Base-by-base conservation (phyloP, 2,329 filamentous ascomycete species). In the Ophidiomyces ophidiicola region DNA sequence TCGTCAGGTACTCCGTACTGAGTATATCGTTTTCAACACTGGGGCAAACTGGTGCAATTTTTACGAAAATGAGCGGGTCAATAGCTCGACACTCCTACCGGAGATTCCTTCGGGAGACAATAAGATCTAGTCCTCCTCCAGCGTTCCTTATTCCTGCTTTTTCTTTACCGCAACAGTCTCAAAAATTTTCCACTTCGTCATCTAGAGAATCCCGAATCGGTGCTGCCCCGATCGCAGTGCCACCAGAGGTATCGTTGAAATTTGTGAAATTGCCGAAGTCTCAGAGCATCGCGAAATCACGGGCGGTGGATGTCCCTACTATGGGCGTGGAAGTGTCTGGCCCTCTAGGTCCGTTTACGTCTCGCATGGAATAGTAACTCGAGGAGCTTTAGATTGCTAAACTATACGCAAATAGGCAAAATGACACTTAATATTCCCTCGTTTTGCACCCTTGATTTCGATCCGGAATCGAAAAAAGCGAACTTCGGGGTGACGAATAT, bases 121-220 rank as follows among this genome's bases (percentile, higher is more conserved):
- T 59, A 15, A 59, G 65, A 17, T 60, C 68, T 39, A 61, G 68
- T 43, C 70, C 69, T n/a, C 65, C 86, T 32, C 81, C 82, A 20
- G 62, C 72, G 18, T 86, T 87, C 58, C 76, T 88, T 34, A 66
- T 83, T 10, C 82, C 82, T 8, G 77, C 79, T 33, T 78, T 85
- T 62, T 75, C 54, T 47, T 62, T 48, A 39, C 60, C 48, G 46
- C 63, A 36, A 36, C 51, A 48, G 36, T 51, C 56, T 47, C 68
- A 71, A 54, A 63, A 64, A 46, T 94, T 94, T 68, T 87, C 82
- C 41, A 78, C 76, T 29, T 80, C 83, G 30, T 57, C 75, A 38
- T 62, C 64, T 56, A 69, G 71, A 50, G 64, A 69, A 42, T 94
- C 88, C 31, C 90, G 94, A 69, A 80, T 98, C 46, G 90, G 90